These are phyloP conservation scores for Raphanus hybrid DNA, from an alignment of 441 rosid genomes.

Conservation along the genomic window DNA sequence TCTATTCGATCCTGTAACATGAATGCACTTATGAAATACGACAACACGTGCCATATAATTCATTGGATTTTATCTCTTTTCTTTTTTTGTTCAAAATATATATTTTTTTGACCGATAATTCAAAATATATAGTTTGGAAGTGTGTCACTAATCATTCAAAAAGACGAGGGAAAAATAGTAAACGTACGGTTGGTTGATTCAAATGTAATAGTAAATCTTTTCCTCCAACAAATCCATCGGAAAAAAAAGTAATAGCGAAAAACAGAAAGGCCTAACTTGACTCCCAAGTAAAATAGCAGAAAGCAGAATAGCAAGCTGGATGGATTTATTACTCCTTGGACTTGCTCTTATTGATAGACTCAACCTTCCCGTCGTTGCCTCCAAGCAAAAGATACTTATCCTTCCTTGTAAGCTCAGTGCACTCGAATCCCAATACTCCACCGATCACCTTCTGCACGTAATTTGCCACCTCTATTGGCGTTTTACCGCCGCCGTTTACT, in stretches of 20 bases:
- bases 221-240: not conserved
- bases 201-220: not conserved
- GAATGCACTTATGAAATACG: too few species aligned
- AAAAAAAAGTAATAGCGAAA: not conserved
- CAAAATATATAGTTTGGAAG: not conserved
- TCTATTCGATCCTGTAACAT: too few species aligned
- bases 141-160: not conserved
- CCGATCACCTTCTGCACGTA: constrained; percentile 89
- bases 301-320: not conserved
- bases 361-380: constrained; percentile 95
- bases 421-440: constrained; percentile 74
- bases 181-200: not conserved
- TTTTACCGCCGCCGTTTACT: constrained; percentile 81
- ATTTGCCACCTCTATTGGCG: constrained; percentile 91
- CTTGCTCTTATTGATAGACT: constrained; percentile 72
- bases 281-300: constrained; percentile 19
- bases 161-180: constrained; percentile 8
- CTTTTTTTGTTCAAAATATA: not conserved
- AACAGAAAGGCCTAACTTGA: constrained; percentile 21
- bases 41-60: too few species aligned
- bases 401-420: constrained; percentile 85
- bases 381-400: constrained; percentile 93
- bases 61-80: too few species aligned
- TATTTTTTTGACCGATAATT: too few species aligned
- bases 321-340: constrained; percentile 21